Evolutionary conservation across 2,329 filamentous ascomycete species (phyloP).

Genomic region (Graphium sp.): DNA sequence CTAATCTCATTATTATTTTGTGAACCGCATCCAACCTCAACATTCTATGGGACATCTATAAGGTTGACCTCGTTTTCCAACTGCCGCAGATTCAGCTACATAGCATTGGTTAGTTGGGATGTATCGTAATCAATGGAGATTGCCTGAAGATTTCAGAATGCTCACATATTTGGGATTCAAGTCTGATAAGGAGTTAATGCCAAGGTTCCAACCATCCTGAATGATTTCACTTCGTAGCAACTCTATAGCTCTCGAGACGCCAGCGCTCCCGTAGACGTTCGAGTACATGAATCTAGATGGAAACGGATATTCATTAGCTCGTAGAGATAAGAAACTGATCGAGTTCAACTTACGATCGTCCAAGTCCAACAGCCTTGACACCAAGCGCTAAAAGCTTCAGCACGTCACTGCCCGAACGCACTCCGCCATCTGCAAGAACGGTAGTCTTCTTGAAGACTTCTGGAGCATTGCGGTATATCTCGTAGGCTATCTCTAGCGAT

Average conservation of each 20-base stretch:
- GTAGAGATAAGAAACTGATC: no score
- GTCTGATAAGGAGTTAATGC: no score
- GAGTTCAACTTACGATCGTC: slow-evolving; percentile 20
- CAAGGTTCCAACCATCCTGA: slow-evolving; percentile 24
- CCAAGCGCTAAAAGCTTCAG: slow-evolving; percentile 25
- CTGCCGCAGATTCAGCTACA: no score
- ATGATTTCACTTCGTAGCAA: slow-evolving; percentile 32
- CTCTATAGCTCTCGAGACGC: slow-evolving; percentile 23
- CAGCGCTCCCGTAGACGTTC: slow-evolving; percentile 31
- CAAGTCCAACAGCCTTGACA: slow-evolving; percentile 25
- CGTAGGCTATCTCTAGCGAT: slow-evolving; percentile 15
- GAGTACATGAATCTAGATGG: slow-evolving; percentile 31
- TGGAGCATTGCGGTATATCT: slow-evolving; percentile 11
- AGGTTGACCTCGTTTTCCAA: no score
- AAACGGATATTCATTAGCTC: no score
- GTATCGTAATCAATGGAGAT: no score
- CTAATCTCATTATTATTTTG: no score
- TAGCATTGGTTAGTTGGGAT: no score
- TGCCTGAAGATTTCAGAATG: no score
- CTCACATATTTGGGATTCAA: no score
- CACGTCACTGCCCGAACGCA: slow-evolving; percentile 23
- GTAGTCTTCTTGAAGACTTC: slow-evolving; percentile 10
- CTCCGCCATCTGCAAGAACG: slow-evolving; percentile 20
- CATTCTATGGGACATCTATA: no score
- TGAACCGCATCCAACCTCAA: no score